Conservation (phyloP, 345 rosid species). For the Populus ilicifolia region DNA sequence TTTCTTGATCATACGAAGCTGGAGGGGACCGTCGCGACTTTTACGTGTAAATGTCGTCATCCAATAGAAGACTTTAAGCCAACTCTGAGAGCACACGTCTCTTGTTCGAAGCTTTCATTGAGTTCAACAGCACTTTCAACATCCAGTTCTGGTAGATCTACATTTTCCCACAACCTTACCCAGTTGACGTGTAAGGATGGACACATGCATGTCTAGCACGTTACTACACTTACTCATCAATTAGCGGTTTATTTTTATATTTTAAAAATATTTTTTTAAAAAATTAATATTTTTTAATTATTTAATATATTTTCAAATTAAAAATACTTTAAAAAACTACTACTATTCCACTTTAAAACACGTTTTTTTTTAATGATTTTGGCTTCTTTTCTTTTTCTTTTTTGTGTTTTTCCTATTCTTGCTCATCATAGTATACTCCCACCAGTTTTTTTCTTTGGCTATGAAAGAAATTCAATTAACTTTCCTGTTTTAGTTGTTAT, state of each 20-base stretch:
- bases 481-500: neutral
- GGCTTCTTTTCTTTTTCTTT: no score
- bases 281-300: no score
- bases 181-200: slow-evolving; percentile 24
- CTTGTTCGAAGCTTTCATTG: neutral
- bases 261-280: no score
- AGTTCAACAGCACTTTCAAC: neutral
- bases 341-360: no score
- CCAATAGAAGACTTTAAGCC: neutral
- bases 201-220: slow-evolving; percentile 2
- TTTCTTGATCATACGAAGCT: no score
- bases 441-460: no score
- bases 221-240: slow-evolving; percentile 8
- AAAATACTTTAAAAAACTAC: no score
- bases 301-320: no score
- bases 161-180: slow-evolving; percentile 16
- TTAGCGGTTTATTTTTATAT: no score
- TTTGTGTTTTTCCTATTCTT: no score
- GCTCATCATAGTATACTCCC: no score
- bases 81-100: neutral
- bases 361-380: no score
- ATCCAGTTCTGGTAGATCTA: neutral
- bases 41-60: neutral
- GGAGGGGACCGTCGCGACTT: neutral
- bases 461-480: neutral